Evolutionary conservation across 441 rosid species (phyloP).

Genomic region (Caryocar brasiliense): DNA sequence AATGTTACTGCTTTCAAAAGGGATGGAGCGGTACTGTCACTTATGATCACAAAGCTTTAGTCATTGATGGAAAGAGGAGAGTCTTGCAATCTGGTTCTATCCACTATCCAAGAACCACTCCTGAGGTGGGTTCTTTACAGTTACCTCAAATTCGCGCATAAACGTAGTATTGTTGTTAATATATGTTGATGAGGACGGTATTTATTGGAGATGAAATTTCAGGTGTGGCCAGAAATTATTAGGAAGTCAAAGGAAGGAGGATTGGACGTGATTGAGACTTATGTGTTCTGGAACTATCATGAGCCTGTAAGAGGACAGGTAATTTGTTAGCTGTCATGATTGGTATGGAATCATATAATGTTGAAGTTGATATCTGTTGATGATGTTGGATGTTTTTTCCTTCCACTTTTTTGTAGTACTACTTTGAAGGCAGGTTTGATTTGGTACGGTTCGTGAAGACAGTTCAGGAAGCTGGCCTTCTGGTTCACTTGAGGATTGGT

Average conservation of each 20-base stretch:
- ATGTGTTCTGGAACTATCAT: slow-evolving; percentile 63
- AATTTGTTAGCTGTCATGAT: slow-evolving; percentile 2
- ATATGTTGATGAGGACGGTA: not conserved
- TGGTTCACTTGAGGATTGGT: slow-evolving; percentile 60
- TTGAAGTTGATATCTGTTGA: not conserved
- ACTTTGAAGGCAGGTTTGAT: slow-evolving; percentile 64
- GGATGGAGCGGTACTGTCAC: slow-evolving; percentile 27
- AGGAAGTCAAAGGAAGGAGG: slow-evolving; percentile 62
- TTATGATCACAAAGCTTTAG: slow-evolving; percentile 48
- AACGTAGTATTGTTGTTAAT: not conserved
- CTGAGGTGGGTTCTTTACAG: slow-evolving; percentile 30
- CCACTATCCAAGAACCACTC: slow-evolving; percentile 49
- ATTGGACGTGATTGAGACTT: slow-evolving; percentile 56
- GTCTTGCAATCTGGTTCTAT: slow-evolving; percentile 58
- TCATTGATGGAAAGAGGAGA: slow-evolving; percentile 56
- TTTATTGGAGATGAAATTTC: slow-evolving; percentile 7
- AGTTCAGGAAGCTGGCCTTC: slow-evolving; percentile 54
- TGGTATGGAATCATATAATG: not conserved
- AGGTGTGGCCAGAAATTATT: slow-evolving; percentile 63
- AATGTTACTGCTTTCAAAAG: slow-evolving; percentile 16
- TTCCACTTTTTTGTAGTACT: slow-evolving; percentile 25
- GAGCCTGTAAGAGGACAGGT: slow-evolving; percentile 66
- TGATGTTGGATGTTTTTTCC: not conserved
- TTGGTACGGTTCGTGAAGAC: slow-evolving; percentile 48
- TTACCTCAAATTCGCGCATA: not conserved